These are phyloP conservation scores for Beauveria varroae DNA, from an alignment of 2,329 filamentous ascomycete genomes.

Conservation along the genomic window DNA sequence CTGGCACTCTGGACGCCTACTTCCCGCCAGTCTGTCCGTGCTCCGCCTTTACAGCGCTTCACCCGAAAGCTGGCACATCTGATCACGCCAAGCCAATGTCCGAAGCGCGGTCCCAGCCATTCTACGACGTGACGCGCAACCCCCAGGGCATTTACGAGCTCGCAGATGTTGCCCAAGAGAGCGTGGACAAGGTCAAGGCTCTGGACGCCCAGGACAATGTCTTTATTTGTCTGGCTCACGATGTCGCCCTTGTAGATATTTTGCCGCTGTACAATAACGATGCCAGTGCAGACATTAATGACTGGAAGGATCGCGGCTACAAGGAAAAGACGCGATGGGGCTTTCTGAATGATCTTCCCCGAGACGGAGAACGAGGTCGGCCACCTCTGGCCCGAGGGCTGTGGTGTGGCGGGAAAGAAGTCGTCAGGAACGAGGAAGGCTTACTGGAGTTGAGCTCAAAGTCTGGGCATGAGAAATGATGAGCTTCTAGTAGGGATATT, in stretches of 20 bases:
- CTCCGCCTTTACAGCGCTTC: background rate
- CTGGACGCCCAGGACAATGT: conserved; percentile 8
- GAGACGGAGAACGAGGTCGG: background rate
- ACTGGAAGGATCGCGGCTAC: conserved; percentile 3
- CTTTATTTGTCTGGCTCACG: conserved; percentile 8
- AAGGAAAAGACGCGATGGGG: conserved; percentile 3
- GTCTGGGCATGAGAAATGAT: no score
- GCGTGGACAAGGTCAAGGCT: conserved; percentile 9
- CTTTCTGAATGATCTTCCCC: conserved; percentile 7
- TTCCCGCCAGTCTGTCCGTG: background rate
- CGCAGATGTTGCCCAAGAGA: background rate
- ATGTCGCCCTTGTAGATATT: background rate
- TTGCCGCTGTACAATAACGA: conserved; percentile 6
- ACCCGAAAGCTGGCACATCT: background rate
- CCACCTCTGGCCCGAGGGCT: background rate
- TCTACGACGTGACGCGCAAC: conserved; percentile 4
- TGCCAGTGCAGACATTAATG: background rate
- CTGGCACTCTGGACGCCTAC: background rate
- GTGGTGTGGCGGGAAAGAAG: background rate
- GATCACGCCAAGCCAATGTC: background rate
- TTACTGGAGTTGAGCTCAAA: background rate
- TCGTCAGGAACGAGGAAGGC: conserved; percentile 1
- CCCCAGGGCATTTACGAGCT: background rate
- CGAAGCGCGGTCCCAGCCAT: background rate
- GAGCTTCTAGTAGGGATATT: no score